phyloP scores from a whole-genome alignment of 805 yeast species.

The Spathaspora arborariae region DNA sequence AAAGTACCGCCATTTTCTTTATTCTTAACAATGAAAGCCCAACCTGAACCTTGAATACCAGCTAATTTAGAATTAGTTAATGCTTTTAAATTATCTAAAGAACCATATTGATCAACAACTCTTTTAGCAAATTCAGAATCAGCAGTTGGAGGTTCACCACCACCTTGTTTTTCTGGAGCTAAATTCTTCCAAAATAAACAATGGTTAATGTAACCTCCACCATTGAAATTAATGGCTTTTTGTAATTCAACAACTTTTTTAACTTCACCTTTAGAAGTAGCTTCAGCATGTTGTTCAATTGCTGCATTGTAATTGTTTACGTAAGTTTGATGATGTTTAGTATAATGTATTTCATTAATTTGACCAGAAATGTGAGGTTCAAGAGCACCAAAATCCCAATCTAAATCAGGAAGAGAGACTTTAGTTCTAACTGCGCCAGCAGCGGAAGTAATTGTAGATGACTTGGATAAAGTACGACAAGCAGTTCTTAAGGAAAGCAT shows the following conservation, averaged over 20 bases:
- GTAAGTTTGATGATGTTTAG: constrained; percentile 50
- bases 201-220: constrained; percentile 51
- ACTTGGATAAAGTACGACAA: constrained; percentile 9
- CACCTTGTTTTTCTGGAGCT: constrained; percentile 42
- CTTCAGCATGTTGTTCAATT: constrained; percentile 35
- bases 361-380: constrained; percentile 46
- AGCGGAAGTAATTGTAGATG: constrained; percentile 5
- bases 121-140: constrained; percentile 39
- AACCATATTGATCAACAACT: constrained; percentile 41
- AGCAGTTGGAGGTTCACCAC: constrained; percentile 56
- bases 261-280: constrained; percentile 37
- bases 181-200: constrained; percentile 48
- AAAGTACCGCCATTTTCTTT: constrained; percentile 39
- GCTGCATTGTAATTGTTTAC: constrained; percentile 46
- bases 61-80: constrained; percentile 42
- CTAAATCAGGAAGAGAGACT: constrained; percentile 39
- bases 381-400: constrained; percentile 44
- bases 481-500: constrained; percentile 16
- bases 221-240: constrained; percentile 46
- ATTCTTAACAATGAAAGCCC: constrained; percentile 50
- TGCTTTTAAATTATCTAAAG: constrained; percentile 39
- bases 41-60: constrained; percentile 51
- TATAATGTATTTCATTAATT: constrained; percentile 46
- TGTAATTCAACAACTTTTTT: constrained; percentile 40
- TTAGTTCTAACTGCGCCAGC: constrained; percentile 26